phyloP scores from a whole-genome alignment of 768 basidiomycete genomes.

The Suillus placidus region DNA sequence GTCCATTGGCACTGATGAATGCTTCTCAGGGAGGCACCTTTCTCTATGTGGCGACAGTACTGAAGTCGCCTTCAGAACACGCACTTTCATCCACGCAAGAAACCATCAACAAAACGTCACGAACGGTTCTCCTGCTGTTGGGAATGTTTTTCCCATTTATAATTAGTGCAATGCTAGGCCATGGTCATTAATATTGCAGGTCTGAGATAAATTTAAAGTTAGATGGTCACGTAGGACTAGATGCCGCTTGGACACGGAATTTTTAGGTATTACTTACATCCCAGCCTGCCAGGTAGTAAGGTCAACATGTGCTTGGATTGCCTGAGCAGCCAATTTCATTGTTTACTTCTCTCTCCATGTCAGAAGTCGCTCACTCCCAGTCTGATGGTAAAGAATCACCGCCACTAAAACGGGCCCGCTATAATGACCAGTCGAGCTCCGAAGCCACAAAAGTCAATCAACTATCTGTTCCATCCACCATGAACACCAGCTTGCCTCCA shows the following conservation, averaged over 20 bases:
- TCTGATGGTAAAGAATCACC: slow-evolving; percentile 27
- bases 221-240: not conserved
- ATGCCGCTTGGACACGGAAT: not conserved
- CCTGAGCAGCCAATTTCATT: not conserved
- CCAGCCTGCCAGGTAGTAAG: slow-evolving; percentile 2
- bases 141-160: slow-evolving; percentile 77
- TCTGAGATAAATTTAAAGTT: slow-evolving; percentile 2
- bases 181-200: slow-evolving; percentile 44
- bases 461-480: slow-evolving; percentile 21
- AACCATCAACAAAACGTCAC: slow-evolving; percentile 46
- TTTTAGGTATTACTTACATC: slow-evolving; percentile 1
- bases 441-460: slow-evolving; percentile 30
- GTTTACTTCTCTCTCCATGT: slow-evolving; percentile 1
- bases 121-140: slow-evolving; percentile 55
- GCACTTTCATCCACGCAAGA: slow-evolving; percentile 30
- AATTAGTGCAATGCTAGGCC: slow-evolving; percentile 61
- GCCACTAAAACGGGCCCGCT: slow-evolving; percentile 43
- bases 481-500: slow-evolving; percentile 51
- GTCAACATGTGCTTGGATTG: not conserved
- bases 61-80: slow-evolving; percentile 72
- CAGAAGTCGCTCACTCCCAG: slow-evolving; percentile 3
- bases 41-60: slow-evolving; percentile 89
- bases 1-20: not conserved
- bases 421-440: slow-evolving; percentile 31
- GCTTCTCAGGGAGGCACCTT: slow-evolving; percentile 81